Conservation (phyloP, 2,329 filamentous ascomycete species). For the Fusarium odoratissimum region DNA sequence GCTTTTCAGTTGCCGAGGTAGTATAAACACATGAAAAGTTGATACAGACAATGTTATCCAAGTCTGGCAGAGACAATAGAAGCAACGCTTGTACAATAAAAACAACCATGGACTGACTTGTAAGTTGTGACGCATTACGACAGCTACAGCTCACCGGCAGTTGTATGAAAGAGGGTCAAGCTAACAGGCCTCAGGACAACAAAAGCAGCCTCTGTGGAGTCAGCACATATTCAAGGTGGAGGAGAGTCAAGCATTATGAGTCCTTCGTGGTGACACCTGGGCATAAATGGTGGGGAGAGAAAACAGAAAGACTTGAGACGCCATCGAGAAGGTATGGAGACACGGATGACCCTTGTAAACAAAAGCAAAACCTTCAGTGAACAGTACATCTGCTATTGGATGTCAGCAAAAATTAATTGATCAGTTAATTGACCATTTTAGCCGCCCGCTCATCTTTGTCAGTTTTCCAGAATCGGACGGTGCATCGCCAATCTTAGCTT, state of each 20-base stretch:
- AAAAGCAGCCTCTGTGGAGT: conserved; percentile 40
- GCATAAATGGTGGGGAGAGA: conserved; percentile 21
- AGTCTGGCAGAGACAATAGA: background rate
- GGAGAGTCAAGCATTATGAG: conserved; percentile 21
- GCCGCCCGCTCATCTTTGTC: conserved; percentile 19
- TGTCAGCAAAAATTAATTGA: background rate
- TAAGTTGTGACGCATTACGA: conserved; percentile 18
- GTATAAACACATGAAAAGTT: background rate
- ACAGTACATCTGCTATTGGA: background rate
- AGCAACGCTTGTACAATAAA: background rate
- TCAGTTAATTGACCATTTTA: background rate
- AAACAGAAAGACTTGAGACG: conserved; percentile 23
- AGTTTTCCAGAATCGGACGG: conserved; percentile 31
- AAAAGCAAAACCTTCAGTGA: background rate
- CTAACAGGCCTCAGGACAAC: conserved; percentile 38
- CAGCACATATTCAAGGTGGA: conserved; percentile 25
- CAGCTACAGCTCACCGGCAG: conserved; percentile 25
- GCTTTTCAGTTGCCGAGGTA: conserved; percentile 29
- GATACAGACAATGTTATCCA: background rate
- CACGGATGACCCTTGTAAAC: conserved; percentile 33
- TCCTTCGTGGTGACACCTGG: conserved; percentile 15
- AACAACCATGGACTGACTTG: background rate
- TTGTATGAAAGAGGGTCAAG: conserved; percentile 36
- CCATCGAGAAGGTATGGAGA: conserved; percentile 37
- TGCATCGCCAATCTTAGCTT: conserved; percentile 37